phyloP scores from a whole-genome alignment of 2,329 filamentous ascomycete genomes.

The Fusarium annulatum region DNA sequence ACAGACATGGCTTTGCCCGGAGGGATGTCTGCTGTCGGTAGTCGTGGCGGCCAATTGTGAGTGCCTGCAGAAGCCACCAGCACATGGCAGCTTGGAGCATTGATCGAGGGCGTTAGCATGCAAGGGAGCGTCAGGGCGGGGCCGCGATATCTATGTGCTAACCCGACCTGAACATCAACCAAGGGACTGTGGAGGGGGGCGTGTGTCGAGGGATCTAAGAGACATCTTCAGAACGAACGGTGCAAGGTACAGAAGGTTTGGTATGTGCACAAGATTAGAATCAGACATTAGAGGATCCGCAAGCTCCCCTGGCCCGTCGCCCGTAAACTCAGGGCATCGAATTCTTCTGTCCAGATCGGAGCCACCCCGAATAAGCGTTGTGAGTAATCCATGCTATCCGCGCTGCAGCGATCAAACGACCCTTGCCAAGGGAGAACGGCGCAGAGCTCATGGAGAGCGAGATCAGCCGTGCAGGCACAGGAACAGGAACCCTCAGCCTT shows the following conservation, averaged over 20 bases:
- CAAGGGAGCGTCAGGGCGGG: slow-evolving; percentile 52
- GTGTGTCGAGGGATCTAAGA: slow-evolving; percentile 36
- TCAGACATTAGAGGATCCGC: slow-evolving; percentile 49
- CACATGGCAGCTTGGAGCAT: slow-evolving; percentile 52
- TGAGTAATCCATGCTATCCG: slow-evolving; percentile 32
- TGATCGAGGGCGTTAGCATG: slow-evolving; percentile 51
- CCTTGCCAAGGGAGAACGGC: slow-evolving; percentile 45
- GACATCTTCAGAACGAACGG: slow-evolving; percentile 38
- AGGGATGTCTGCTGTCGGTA: slow-evolving; percentile 43
- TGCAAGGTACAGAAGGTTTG: slow-evolving; percentile 42
- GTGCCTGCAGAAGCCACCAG: slow-evolving; percentile 43
- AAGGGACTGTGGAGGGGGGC: slow-evolving; percentile 33
- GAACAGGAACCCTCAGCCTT: slow-evolving; percentile 42
- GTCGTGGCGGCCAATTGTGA: slow-evolving; percentile 46
- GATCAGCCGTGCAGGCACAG: slow-evolving; percentile 23
- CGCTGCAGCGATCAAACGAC: slow-evolving; percentile 30
- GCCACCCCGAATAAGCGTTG: slow-evolving; percentile 33
- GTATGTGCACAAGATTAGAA: slow-evolving; percentile 56
- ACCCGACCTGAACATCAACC: slow-evolving; percentile 37
- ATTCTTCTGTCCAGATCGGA: slow-evolving; percentile 45
- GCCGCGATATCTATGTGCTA: slow-evolving; percentile 40
- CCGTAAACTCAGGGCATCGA: slow-evolving; percentile 33
- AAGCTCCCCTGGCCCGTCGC: slow-evolving; percentile 30
- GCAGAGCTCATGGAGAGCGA: slow-evolving; percentile 13
- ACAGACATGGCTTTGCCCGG: slow-evolving; percentile 43